Conservation (phyloP, 306 rosid species). For the Prunus salicina region DNA sequence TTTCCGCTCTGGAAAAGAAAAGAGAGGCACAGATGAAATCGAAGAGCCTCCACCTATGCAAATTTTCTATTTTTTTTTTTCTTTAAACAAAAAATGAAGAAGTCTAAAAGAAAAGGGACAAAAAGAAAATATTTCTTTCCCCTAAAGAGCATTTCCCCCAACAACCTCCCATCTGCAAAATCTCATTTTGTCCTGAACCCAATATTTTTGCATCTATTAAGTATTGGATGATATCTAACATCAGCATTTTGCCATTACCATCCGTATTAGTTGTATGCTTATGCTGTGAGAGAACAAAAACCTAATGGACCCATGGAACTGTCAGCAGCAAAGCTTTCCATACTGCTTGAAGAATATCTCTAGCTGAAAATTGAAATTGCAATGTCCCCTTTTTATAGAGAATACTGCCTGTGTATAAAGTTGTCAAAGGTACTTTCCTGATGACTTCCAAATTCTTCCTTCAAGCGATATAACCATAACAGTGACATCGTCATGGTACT, state of each 20-base stretch:
- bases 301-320: constrained; percentile 51
- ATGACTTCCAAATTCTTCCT: constrained; percentile 99
- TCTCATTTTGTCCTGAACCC: constrained; percentile 40
- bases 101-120: constrained; percentile 23
- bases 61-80: constrained; percentile 53
- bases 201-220: constrained; percentile 37
- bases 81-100: constrained; percentile 15
- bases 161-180: constrained; percentile 38
- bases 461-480: constrained; percentile 98
- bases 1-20: constrained; percentile 24
- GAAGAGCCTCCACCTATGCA: constrained; percentile 53
- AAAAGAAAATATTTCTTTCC: constrained; percentile 23
- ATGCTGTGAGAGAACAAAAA: constrained; percentile 32
- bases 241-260: constrained; percentile 33
- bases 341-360: constrained; percentile 27
- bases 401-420: constrained; percentile 26
- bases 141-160: constrained; percentile 41
- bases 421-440: constrained; percentile 81
- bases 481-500: constrained; percentile 97
- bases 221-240: constrained; percentile 31
- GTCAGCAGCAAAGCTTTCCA: constrained; percentile 42
- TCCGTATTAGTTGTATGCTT: constrained; percentile 34
- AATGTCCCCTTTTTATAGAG: constrained; percentile 22
- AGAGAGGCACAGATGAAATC: constrained; percentile 34
- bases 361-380: constrained; percentile 28